Base-by-base conservation (phyloP, 2,329 filamentous ascomycete species). In the Fusarium drepaniforme region DNA sequence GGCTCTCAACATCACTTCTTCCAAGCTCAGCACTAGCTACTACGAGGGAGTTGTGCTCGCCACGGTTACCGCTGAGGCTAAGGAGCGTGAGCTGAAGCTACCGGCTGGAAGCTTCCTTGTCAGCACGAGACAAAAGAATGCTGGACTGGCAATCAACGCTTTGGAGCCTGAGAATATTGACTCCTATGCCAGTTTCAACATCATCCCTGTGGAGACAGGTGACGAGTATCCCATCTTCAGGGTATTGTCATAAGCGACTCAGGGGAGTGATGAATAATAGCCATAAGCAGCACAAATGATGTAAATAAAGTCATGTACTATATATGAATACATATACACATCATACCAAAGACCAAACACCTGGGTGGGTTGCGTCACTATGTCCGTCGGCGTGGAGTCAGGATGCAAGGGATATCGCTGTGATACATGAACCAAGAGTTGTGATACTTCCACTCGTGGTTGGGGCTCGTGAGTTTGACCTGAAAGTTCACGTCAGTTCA, bases 121-220 rank as follows among this genome's bases (percentile, higher is more conserved):
- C 0, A 81, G 79, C 72, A 81, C 81, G 3, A 75, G 77, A 23
- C 81, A 82, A 62, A 81, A 80, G 71, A 82, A 81, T 16, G 80
- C 81, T 0, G 81, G 68, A 0, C 62, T 81, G 1, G 80, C 81
- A 0, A 74, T 82, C 12, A 71, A 77, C 12, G 79, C 77, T 1
- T 64, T 82, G 15, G 81, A 82, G 75, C 81, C 81, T 0, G 81
- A 82, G 73, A 79, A 79, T 4, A 78, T 80, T 12, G 81, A 82
- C 64, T 82, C 81, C 1, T 82, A 81, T 37, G 81, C 76, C 2
- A 79, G 78, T 5, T 79, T 77, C 21, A 81, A 81, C 59, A 77
- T 82, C 13, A 68, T 82, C 1, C 80, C 81, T 3, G 66, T 81
- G 2, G 67, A 67, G 7, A 75, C 58, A 1, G 80, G 78, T 0